Evolutionary conservation across 805 yeast genomes (phyloP).

Genomic region (Zygoascus tannicola): DNA sequence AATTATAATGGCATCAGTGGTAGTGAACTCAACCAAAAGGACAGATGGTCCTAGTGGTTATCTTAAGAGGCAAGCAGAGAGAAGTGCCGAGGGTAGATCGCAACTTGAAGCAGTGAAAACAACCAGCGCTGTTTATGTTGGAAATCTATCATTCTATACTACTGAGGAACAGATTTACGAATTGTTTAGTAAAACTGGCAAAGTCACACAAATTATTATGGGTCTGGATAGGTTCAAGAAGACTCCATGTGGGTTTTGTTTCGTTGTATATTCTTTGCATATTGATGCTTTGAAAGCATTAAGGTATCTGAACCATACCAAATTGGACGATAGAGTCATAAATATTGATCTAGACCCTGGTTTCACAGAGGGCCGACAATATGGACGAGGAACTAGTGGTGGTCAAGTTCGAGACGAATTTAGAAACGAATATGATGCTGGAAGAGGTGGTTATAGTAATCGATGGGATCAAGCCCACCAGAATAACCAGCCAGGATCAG

Average conservation of each 20-base stretch:
- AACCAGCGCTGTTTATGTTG: constrained; percentile 79
- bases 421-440: constrained; percentile 36
- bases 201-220: constrained; percentile 73
- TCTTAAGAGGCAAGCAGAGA: constrained; percentile 26
- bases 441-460: constrained; percentile 36
- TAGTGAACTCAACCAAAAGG: constrained; percentile 29
- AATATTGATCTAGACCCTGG: constrained; percentile 95
- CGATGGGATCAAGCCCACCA: constrained; percentile 15
- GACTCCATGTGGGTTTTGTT: constrained; percentile 96
- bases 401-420: constrained; percentile 81
- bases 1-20: neutral
- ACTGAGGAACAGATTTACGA: constrained; percentile 93
- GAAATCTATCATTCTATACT: constrained; percentile 80
- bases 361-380: constrained; percentile 89
- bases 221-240: constrained; percentile 84
- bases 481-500: neutral
- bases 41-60: constrained; percentile 29
- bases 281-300: constrained; percentile 73
- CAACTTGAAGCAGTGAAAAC: constrained; percentile 57
- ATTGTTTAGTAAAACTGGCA: constrained; percentile 50
- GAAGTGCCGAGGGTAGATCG: constrained; percentile 29
- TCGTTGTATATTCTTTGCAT: constrained; percentile 64
- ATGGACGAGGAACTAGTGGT: constrained; percentile 86
- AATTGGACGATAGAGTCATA: constrained; percentile 71
- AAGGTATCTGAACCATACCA: constrained; percentile 72